These are phyloP conservation scores for Clavispora carvajalis DNA, from an alignment of 805 yeast genomes.

Conservation along the genomic window DNA sequence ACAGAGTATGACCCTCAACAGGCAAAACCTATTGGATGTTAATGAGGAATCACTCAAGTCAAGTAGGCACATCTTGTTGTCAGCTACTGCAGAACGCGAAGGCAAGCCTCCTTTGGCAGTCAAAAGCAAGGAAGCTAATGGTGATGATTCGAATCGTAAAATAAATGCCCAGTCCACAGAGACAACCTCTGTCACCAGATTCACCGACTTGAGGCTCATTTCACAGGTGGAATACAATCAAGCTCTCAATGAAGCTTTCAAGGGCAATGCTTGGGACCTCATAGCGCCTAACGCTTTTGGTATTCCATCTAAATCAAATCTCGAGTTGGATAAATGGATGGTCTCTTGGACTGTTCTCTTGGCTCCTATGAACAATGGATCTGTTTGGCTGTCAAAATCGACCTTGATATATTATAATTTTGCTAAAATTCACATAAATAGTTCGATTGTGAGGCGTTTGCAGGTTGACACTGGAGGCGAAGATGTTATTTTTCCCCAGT, in stretches of 20 bases:
- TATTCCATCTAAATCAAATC: conserved; percentile 59
- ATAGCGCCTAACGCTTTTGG: conserved; percentile 60
- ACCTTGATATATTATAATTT: conserved; percentile 66
- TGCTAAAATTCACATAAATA: conserved; percentile 71
- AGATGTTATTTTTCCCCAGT: conserved; percentile 26
- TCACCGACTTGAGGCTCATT: conserved; percentile 52
- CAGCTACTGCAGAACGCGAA: conserved; percentile 3
- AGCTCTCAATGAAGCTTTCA: conserved; percentile 54
- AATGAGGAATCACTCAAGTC: conserved; percentile 41
- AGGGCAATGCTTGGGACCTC: conserved; percentile 56
- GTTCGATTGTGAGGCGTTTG: conserved; percentile 41
- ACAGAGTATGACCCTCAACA: conserved; percentile 55
- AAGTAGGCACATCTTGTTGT: conserved; percentile 34
- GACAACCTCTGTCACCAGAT: conserved; percentile 1
- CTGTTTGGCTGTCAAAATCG: conserved; percentile 64
- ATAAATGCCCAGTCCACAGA: neutral
- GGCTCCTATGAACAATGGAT: conserved; percentile 52
- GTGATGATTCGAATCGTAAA: neutral
- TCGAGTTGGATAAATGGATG: conserved; percentile 74
- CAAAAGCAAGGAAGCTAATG: neutral
- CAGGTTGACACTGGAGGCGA: conserved; percentile 27
- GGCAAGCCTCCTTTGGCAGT: neutral
- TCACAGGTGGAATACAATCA: conserved; percentile 67
- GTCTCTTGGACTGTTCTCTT: conserved; percentile 71
- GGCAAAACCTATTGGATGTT: conserved; percentile 50